A percentile compares a stretch with the other conserved stretches of the same genome.
phyloP scores from a whole-genome alignment of 148 eudicot species.

The Vaccinium myrtillus region DNA sequence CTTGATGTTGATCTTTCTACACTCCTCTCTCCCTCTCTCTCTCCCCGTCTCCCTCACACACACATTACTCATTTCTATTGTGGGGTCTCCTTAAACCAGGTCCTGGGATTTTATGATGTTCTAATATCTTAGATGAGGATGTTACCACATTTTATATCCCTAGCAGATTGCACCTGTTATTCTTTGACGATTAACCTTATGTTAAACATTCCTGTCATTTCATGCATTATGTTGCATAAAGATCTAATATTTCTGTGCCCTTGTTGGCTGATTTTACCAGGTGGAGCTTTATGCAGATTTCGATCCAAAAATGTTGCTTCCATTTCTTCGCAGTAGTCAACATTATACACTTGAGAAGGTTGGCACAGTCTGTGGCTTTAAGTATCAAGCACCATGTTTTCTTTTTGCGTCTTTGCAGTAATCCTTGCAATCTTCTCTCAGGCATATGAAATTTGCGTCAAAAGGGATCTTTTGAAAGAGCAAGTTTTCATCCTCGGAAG shows the following conservation, averaged over 20 bases:
- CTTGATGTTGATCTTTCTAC: not conserved
- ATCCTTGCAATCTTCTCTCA: constrained; percentile 33
- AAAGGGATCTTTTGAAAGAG: constrained; percentile 50
- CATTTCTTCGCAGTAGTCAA: constrained; percentile 94
- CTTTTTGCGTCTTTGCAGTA: constrained; percentile 11
- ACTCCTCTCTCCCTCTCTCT: no score
- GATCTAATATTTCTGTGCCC: constrained; percentile 11
- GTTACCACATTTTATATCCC: no score
- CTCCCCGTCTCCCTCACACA: no score
- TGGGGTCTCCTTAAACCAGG: not conserved
- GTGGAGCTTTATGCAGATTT: constrained; percentile 96
- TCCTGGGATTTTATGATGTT: not conserved
- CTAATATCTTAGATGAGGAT: not conserved
- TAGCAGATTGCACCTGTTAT: not conserved
- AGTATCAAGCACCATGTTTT: not conserved
- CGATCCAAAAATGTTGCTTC: constrained; percentile 82
- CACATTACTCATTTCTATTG: not conserved
- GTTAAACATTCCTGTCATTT: not conserved
- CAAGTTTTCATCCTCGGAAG: constrained; percentile 94
- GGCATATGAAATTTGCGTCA: constrained; percentile 27
- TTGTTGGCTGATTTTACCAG: constrained; percentile 35
- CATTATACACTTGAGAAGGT: constrained; percentile 97
- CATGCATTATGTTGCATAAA: constrained; percentile 6
- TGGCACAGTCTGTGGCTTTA: constrained; percentile 15
- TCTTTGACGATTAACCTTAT: not conserved